These are phyloP conservation scores for Colletotrichum lindemuthianum DNA, from an alignment of 2,329 filamentous ascomycete genomes.

Conservation along the genomic window DNA sequence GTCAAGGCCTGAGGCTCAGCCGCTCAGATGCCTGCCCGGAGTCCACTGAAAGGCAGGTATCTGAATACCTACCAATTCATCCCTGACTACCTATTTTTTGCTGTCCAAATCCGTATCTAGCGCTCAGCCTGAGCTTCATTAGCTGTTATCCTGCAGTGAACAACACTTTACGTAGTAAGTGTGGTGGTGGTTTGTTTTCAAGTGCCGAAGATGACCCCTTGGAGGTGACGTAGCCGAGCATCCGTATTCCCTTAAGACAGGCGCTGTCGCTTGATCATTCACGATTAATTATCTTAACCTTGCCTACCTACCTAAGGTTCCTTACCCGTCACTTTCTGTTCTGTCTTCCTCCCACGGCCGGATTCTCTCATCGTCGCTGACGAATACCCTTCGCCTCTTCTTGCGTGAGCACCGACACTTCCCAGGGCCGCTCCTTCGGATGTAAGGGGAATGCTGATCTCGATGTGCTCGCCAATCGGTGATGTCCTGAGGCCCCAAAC, in stretches of 20 bases:
- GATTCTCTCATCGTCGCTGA: constrained; percentile 33
- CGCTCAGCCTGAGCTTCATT: too few species aligned
- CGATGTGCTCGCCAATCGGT: too few species aligned
- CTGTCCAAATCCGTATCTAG: too few species aligned
- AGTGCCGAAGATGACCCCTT: constrained; percentile 34
- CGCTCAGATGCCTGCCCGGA: neutral
- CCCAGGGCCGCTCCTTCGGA: constrained; percentile 24
- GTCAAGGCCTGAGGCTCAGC: neutral
- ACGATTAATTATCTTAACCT: too few species aligned
- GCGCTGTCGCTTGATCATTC: constrained; percentile 33
- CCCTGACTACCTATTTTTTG: too few species aligned
- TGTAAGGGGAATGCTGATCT: too few species aligned
- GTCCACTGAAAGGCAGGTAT: neutral
- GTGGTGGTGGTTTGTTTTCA: constrained; percentile 34
- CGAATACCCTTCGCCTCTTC: constrained; percentile 35
- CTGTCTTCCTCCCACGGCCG: neutral
- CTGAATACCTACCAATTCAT: too few species aligned
- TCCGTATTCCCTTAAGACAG: constrained; percentile 34
- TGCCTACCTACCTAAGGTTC: neutral
- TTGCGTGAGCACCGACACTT: constrained; percentile 36
- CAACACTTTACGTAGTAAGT: constrained; percentile 20
- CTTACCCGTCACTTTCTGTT: neutral
- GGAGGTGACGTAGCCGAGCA: constrained; percentile 34
- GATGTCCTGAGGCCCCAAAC: too few species aligned
- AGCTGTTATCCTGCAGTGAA: too few species aligned